Conservation (phyloP, 2,329 filamentous ascomycete genomes). For the Ophioceras dolichostomum region DNA sequence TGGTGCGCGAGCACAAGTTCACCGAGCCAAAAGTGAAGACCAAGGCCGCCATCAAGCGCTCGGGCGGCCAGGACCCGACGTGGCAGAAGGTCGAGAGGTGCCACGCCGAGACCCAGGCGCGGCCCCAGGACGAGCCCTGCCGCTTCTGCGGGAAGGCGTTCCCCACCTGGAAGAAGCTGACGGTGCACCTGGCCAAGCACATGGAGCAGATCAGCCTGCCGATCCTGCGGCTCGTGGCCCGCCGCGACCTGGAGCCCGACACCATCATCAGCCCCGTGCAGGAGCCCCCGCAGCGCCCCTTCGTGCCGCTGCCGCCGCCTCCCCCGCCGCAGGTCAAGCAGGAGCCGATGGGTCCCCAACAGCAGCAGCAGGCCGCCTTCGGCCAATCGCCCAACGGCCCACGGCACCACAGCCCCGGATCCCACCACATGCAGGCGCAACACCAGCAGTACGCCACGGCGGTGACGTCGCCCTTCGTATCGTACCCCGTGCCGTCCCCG, state of each 20-base stretch:
- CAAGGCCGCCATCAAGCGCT: slow-evolving; percentile 53
- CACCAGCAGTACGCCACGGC: no score
- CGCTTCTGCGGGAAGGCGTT: slow-evolving; percentile 76
- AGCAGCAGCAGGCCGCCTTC: slow-evolving; percentile 5
- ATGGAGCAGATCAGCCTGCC: slow-evolving; percentile 89
- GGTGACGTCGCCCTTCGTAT: slow-evolving; percentile 4
- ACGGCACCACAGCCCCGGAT: slow-evolving; percentile 1
- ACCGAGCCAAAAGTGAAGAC: slow-evolving; percentile 74
- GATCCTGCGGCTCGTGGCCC: slow-evolving; percentile 49
- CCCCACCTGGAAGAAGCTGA: slow-evolving; percentile 83
- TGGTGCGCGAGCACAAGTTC: slow-evolving; percentile 84
- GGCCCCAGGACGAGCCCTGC: slow-evolving; percentile 66
- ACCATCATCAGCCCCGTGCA: slow-evolving; percentile 58
- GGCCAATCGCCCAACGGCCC: slow-evolving; percentile 4
- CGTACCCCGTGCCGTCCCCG: slow-evolving; percentile 7
- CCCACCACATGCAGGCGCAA: slow-evolving; percentile 9
- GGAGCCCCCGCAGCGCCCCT: slow-evolving; percentile 32
- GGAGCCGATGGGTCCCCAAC: slow-evolving; percentile 12
- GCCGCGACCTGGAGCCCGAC: slow-evolving; percentile 36
- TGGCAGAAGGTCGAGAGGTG: slow-evolving; percentile 72
- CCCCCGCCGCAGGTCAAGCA: no score
- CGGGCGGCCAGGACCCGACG: slow-evolving; percentile 46
- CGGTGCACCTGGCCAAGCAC: slow-evolving; percentile 85
- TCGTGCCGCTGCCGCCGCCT: slow-evolving; percentile 17
- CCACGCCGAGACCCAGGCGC: slow-evolving; percentile 53